Base-by-base conservation (phyloP, 1,284 basidiomycete species). In the Microbotryomycetes sp. region DNA sequence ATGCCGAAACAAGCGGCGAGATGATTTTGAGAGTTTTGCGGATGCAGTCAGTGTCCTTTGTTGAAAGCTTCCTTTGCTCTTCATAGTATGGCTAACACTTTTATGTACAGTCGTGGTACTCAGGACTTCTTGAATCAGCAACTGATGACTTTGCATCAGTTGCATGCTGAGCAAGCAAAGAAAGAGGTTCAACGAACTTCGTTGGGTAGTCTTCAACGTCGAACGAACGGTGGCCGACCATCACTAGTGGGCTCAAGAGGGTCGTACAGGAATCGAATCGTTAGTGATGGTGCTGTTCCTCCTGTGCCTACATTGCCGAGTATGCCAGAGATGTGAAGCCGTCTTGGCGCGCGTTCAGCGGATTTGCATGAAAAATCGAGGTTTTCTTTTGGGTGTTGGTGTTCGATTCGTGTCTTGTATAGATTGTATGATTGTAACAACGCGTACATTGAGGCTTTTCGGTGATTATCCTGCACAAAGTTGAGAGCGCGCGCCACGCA, bases 41-140 rank as follows among this genome's bases (percentile, higher is more conserved):
- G 32, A 94, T 97, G 91, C 62, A 68, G 67, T 59, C 4, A 25
- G 67, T 54, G 46, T 31, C 25, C 42, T 57, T 26, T 45, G 3
- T 57, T 3, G 30, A 12, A 7, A 28, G 69, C 66, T 23, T 59
- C 54, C 51, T n/a, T 57, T 28, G 14, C 16, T 15, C 32, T 2
- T 51, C 49, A 32, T 15, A 23, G n/a, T 23, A n/a, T 49, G n/a
- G 22, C 14, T 29, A 16, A 47, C 22, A 25, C 14, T 25, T 55
- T 48, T 61, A 51, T 47, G 15, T n/a, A 51, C 72, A 89, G 89
- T 71, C 80, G 85, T 19, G 84, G 85, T 30, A 92, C 91, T 7
- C 83, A 84, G 36, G 92, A 94, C 62, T 96, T 96, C 74, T 86
- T 96, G 67, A 82, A 86, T 0, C 89, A 92, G 72, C 92, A 94